Conservation (phyloP, 2,329 filamentous ascomycete species). For the Colletotrichum sp. region DNA sequence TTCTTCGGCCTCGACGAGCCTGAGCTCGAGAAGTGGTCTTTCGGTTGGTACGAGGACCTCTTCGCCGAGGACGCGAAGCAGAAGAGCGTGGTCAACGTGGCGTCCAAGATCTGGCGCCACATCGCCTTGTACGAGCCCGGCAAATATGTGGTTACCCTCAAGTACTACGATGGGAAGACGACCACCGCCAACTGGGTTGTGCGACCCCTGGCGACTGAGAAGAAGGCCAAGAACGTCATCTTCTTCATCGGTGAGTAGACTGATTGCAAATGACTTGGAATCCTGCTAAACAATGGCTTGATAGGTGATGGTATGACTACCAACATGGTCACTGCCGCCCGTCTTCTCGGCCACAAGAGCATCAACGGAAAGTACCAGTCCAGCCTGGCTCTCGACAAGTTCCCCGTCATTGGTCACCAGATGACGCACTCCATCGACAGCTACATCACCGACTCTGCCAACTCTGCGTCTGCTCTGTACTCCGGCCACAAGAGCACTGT, state of each 20-base stretch:
- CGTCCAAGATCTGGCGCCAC: conserved; percentile 78
- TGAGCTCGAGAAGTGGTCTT: conserved; percentile 79
- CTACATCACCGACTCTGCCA: conserved; percentile 88
- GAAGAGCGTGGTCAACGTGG: conserved; percentile 78
- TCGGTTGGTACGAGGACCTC: conserved; percentile 84
- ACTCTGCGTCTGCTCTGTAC: conserved; percentile 83
- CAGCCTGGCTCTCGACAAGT: conserved; percentile 78
- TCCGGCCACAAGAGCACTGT: conserved; percentile 84
- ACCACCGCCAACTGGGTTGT: conserved; percentile 81
- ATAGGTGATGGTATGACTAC: conserved; percentile 68
- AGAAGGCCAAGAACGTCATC: conserved; percentile 84
- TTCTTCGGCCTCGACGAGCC: conserved; percentile 82
- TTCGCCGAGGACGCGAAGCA: conserved; percentile 76
- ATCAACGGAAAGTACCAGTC: conserved; percentile 86
- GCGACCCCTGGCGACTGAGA: conserved; percentile 69
- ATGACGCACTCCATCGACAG: conserved; percentile 88
- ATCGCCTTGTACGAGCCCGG: conserved; percentile 81
- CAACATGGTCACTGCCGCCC: conserved; percentile 80
- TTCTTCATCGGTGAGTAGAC: conserved; percentile 73
- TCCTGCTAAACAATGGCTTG: not conserved
- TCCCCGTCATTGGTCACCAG: conserved; percentile 85
- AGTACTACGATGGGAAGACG: conserved; percentile 74
- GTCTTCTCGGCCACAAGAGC: conserved; percentile 80
- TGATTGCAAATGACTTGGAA: not conserved
- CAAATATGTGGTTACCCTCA: conserved; percentile 77